Base-by-base conservation (phyloP, 768 basidiomycete genomes). In the Gyrodon lividus region DNA sequence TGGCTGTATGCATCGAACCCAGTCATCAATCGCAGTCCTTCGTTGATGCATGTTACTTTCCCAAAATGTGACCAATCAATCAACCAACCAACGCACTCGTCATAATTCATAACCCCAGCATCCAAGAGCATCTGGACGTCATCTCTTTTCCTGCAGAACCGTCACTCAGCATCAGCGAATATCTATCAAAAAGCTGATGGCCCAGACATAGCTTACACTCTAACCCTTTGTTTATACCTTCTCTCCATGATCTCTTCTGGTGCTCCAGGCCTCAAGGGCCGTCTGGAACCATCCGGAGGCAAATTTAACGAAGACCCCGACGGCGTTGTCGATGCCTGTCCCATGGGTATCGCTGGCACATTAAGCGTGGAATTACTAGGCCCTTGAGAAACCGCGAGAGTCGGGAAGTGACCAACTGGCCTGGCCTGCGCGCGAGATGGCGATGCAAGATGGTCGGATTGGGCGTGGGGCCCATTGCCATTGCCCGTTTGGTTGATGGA, bases 1-100 rank as follows among this genome's bases (percentile, higher is more conserved):
- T 0, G 82, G 80, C 58, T 83, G 82, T 17, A 17, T 40, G 19
- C 35, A 44, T 38, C 35, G 22, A 6, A 31, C 14, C 50, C 50
- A 51, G 12, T 26, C 26, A 24, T 12, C n/a, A 12, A 45, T 22
- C 8, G 8, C 19, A 22, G 23, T 30, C 4, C 16, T 22, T 6
- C 8, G 13, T 14, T 2, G 19, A 13, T 16, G 9, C 9, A 22
- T 4, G 35, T 26, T 39, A n/a, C 20, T 20, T 10, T 28, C 43
- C 13, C 2, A n/a, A 7, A 40, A 37, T 19, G 14, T 17, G 33
- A 24, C 9, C 2, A 31, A n/a, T n/a, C n/a, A 31, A 50, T 14
- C 22, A 28, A 30, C 22, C 9, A 5, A 19, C 14, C 13, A 13
- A 45, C 50, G 8, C 13, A 51, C 50, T 44, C 43, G 12, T 51